phyloP scores from a whole-genome alignment of 306 rosid species.

The Macrotyloma uniflorum region DNA sequence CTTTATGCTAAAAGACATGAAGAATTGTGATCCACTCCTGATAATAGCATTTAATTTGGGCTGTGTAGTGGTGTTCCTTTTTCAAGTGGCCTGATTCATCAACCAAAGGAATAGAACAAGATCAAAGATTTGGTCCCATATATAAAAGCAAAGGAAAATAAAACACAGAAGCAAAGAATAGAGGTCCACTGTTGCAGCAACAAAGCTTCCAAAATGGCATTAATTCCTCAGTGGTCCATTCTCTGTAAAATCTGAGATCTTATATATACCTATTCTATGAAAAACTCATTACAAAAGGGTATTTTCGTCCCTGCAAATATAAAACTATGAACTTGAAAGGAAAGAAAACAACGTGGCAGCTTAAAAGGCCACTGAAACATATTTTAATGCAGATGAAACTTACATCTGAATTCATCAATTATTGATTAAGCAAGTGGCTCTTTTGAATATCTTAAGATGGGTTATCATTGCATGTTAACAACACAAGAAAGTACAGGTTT shows the following conservation, averaged over 20 bases:
- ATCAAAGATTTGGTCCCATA: conserved; percentile 25
- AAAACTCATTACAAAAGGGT: not conserved
- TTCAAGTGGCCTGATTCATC: not conserved
- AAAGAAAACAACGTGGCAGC: conserved; percentile 24
- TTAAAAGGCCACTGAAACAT: not conserved
- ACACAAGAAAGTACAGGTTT: not conserved
- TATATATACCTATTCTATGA: not conserved
- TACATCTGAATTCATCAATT: conserved; percentile 18
- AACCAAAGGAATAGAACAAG: not conserved
- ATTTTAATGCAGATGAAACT: not conserved
- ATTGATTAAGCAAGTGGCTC: conserved; percentile 25
- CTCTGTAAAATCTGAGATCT: conserved; percentile 15
- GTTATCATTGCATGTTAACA: conserved; percentile 42
- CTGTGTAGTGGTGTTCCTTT: conserved; percentile 4
- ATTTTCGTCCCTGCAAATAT: not conserved
- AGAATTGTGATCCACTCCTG: not conserved
- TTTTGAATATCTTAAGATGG: not conserved
- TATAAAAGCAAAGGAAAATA: not conserved
- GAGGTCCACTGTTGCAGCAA: conserved; percentile 21
- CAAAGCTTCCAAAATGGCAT: conserved; percentile 34
- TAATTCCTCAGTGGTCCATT: conserved; percentile 38
- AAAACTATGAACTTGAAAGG: not conserved
- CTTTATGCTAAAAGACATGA: not conserved
- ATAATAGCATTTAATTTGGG: not conserved
- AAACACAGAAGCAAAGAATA: not conserved